A percentile compares a stretch with the other conserved stretches of the same genome.
Evolutionary conservation across 2,329 filamentous ascomycete species (phyloP).

Genomic region (Cladosporium cucumerinum): DNA sequence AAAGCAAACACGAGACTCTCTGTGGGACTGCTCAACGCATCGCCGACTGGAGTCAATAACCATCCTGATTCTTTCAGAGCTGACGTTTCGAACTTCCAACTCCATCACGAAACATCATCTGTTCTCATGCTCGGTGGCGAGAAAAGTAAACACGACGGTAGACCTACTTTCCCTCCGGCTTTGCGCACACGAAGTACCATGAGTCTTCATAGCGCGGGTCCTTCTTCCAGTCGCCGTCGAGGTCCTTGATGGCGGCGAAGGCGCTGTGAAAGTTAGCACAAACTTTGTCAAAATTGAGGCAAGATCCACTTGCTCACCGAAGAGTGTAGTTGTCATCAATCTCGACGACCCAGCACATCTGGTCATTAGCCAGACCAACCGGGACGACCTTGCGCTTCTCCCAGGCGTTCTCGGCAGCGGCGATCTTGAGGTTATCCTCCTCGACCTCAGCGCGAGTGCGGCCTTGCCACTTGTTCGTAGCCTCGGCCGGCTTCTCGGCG

Average conservation of each 20-base stretch:
- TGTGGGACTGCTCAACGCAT: background rate
- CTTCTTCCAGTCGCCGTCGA: constrained; percentile 35
- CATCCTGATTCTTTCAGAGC: background rate
- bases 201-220: constrained; percentile 33
- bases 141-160: background rate
- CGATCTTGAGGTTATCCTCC: constrained; percentile 39
- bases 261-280: constrained; percentile 22
- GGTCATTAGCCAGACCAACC: constrained; percentile 30
- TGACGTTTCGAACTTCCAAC: background rate
- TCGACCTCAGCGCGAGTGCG: constrained; percentile 38
- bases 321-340: constrained; percentile 30
- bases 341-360: constrained; percentile 38
- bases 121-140: background rate
- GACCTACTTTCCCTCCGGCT: constrained; percentile 10
- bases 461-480: constrained; percentile 33
- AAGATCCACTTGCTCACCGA: constrained; percentile 29
- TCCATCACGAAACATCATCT: background rate
- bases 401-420: constrained; percentile 33
- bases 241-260: constrained; percentile 33
- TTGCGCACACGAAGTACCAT: constrained; percentile 31
- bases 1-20: background rate
- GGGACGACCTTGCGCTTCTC: constrained; percentile 35
- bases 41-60: background rate
- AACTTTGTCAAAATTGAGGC: background rate
- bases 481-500: constrained; percentile 1